phyloP scores from a whole-genome alignment of 208 protist genomes.

The Wallacemonas collosoma region DNA sequence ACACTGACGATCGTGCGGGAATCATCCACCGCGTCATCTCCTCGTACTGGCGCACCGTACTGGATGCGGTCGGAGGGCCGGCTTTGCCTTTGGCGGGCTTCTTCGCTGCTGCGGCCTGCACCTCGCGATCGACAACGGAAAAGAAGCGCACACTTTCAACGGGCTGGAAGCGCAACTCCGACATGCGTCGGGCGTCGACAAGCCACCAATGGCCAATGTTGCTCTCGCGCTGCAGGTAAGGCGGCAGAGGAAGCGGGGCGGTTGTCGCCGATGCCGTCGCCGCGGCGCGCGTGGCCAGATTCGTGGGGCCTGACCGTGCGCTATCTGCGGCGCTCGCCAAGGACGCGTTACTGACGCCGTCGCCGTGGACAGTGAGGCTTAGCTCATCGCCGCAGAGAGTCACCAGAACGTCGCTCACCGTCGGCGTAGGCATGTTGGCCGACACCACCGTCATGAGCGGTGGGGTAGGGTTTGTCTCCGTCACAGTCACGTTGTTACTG shows the following conservation, averaged over 20 bases:
- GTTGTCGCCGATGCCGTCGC: slow-evolving; percentile 17
- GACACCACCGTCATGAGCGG: slow-evolving; percentile 5
- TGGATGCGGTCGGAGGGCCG: slow-evolving; percentile 17
- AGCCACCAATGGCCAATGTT: slow-evolving; percentile 37
- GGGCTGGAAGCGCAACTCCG: slow-evolving; percentile 1
- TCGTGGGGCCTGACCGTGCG: no score
- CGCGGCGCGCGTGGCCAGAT: not conserved
- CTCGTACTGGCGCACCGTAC: slow-evolving; percentile 39
- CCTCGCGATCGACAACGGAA: slow-evolving; percentile 65
- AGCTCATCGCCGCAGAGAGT: not conserved
- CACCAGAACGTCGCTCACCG: not conserved
- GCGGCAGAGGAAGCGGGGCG: slow-evolving; percentile 1
- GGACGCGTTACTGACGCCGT: no score
- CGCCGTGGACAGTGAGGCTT: no score
- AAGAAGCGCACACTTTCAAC: slow-evolving; percentile 66
- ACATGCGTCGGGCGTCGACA: slow-evolving; percentile 29
- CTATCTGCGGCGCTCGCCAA: no score
- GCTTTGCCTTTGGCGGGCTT: slow-evolving; percentile 34
- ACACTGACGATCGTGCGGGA: slow-evolving; percentile 56
- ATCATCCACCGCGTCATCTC: slow-evolving; percentile 88
- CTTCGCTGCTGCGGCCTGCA: slow-evolving; percentile 31
- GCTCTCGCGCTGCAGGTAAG: slow-evolving; percentile 22
- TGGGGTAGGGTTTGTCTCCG: not conserved
- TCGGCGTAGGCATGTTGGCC: not conserved
- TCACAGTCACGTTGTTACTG: not conserved